Evolutionary conservation across 305 asterid genomes (phyloP).

Genomic region (Fraxinus sp.): DNA sequence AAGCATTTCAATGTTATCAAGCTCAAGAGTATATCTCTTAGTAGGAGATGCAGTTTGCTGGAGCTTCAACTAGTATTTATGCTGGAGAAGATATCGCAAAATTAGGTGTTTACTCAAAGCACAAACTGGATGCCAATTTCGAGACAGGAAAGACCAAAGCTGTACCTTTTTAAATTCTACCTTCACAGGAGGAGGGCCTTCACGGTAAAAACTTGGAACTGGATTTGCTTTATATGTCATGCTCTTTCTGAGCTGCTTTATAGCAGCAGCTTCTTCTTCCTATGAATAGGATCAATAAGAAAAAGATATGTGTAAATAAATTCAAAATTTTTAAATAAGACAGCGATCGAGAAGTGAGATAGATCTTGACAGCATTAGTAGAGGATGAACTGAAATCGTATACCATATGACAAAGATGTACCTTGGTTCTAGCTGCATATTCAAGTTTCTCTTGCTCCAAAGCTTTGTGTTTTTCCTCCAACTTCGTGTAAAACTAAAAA

Average conservation of each 20-base stretch:
- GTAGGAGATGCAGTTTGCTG: neutral
- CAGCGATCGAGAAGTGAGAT: neutral
- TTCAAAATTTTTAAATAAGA: neutral
- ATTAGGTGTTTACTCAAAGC: neutral
- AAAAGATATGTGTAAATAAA: neutral
- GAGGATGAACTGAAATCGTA: neutral
- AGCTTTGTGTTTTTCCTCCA: slow-evolving; percentile 88
- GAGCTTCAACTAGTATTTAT: neutral
- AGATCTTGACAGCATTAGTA: neutral
- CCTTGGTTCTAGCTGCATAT: slow-evolving; percentile 75
- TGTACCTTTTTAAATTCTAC: slow-evolving; percentile 79
- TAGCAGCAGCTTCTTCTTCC: slow-evolving; percentile 78
- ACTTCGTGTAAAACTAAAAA: slow-evolving; percentile 64
- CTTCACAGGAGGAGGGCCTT: slow-evolving; percentile 81
- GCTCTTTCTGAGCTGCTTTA: slow-evolving; percentile 76
- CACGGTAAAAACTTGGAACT: slow-evolving; percentile 74
- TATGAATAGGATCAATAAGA: slow-evolving; percentile 31
- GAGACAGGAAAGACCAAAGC: neutral
- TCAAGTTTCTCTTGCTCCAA: slow-evolving; percentile 78
- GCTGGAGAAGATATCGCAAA: neutral
- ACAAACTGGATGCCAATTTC: neutral
- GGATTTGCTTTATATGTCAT: slow-evolving; percentile 86
- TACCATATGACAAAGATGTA: slow-evolving; percentile 15
- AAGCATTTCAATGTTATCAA: neutral
- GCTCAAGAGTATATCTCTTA: neutral